Evolutionary conservation across 2,329 filamentous ascomycete species (phyloP).

Genomic region (Epichloe sp.): DNA sequence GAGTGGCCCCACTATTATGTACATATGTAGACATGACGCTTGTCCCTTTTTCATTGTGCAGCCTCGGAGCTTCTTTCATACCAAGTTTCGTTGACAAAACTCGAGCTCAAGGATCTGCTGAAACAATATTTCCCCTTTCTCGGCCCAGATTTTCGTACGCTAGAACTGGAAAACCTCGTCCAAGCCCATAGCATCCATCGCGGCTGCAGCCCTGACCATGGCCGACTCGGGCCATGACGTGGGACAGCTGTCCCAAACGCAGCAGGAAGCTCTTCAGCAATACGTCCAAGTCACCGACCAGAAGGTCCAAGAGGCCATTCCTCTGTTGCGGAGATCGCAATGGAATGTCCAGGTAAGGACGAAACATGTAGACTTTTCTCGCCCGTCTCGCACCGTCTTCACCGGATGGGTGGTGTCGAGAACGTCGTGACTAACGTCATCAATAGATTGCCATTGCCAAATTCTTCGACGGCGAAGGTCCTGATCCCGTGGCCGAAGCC

Average conservation of each 20-base stretch:
- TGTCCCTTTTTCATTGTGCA: background rate
- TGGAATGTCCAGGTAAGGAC: slow-evolving; percentile 78
- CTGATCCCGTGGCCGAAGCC: slow-evolving; percentile 69
- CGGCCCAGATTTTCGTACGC: background rate
- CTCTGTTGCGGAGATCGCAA: slow-evolving; percentile 71
- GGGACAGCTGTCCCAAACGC: slow-evolving; percentile 57
- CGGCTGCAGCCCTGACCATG: slow-evolving; percentile 12
- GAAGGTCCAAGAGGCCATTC: slow-evolving; percentile 60
- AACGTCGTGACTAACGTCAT: background rate
- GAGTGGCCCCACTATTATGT: background rate
- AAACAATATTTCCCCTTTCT: background rate
- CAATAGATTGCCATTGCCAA: slow-evolving; percentile 82
- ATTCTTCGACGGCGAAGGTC: slow-evolving; percentile 92
- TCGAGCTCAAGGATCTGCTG: background rate
- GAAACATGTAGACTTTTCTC: background rate
- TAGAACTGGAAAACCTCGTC: background rate
- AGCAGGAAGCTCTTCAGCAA: slow-evolving; percentile 77
- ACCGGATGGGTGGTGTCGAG: background rate
- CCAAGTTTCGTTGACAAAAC: background rate
- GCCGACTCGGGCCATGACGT: slow-evolving; percentile 35
- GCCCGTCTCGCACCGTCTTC: too few species aligned
- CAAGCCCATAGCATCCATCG: background rate
- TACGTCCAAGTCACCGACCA: slow-evolving; percentile 83
- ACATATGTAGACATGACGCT: too few species aligned
- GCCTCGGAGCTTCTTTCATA: background rate